Evolutionary conservation across 2,329 filamentous ascomycete species (phyloP), one percentile per base, ranked within the genome.

Genomic region (Aspergillus japonicus): DNA sequence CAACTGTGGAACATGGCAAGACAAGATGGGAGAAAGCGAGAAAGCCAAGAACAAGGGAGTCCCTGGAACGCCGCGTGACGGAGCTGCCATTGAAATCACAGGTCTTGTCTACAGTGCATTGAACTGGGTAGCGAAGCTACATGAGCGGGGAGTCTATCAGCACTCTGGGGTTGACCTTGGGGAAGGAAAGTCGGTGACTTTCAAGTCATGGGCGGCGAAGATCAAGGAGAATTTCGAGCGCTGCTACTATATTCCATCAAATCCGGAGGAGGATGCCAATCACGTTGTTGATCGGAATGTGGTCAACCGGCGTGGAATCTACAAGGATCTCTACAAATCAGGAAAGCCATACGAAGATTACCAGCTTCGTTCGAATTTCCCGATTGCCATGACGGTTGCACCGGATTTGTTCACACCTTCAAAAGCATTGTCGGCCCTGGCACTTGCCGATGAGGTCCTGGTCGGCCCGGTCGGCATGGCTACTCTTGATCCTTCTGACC

Each of bases 1-100:
- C 77, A 99, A 99, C 76, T 99, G 96, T 69, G 95, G 95, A 55
- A 99, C 95, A 1, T 99, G 95, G 95, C 97, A 97, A 92, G 95
- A 99, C 82, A 99, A 99, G 84, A 99, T 99, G 95, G 95, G 95
- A n/a, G 95, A 99, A 76, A 96, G 92, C 63, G 87, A 90, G 64
- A 90, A 88, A 62, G 95, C 96, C 16, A 89, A 90, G 60, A 96
- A 88, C 71, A 98, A 97, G 79, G 96, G 95, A 53, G 82, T 96
- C 21, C 96, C 95, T 0, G 95, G 93, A 8, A 99, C 95, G n/a
- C 95, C 95, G 50, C 89, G 96, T 69, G 96, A 99, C 73, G 95
- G 95, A 31, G 92, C 95, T 47, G 92, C 95, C 21, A 85, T 99
- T 58, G 95, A 99, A 75, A 98, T 99, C 72, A 96, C 89, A 0